Conservation (phyloP, 1,284 basidiomycete species). For the Leucoagaricus sp. region DNA sequence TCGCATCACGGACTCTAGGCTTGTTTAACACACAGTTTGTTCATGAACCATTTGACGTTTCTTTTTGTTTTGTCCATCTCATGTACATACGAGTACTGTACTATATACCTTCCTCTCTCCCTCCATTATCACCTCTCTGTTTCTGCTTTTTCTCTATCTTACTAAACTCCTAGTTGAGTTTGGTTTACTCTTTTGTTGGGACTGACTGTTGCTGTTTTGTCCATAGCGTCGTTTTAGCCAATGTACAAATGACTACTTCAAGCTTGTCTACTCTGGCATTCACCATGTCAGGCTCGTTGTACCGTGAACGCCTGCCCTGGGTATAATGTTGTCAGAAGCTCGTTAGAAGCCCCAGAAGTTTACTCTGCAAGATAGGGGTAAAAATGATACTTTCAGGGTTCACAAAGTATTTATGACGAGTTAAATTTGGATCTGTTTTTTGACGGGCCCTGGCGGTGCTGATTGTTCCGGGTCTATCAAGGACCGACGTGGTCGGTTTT, state of each 20-base stretch:
- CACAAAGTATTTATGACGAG: neutral
- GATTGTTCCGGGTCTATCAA: too few species aligned
- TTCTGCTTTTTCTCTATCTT: neutral
- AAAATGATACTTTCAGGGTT: neutral
- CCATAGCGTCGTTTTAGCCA: neutral
- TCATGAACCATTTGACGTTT: neutral
- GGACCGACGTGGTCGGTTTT: neutral
- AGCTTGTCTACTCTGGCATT: too few species aligned
- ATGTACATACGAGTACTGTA: conserved; percentile 2
- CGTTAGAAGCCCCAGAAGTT: conserved; percentile 2
- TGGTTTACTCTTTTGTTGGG: conserved; percentile 6
- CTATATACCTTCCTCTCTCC: neutral
- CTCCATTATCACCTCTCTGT: neutral
- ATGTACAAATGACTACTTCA: neutral
- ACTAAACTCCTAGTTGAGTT: neutral
- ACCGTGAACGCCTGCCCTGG: neutral
- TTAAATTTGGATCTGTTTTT: too few species aligned
- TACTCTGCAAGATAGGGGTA: neutral
- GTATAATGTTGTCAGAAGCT: neutral
- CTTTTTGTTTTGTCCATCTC: conserved; percentile 8
- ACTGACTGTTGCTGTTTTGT: neutral
- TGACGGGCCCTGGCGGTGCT: neutral
- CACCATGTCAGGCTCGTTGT: neutral
- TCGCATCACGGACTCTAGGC: neutral
- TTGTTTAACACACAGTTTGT: neutral